A percentile compares a stretch with the other conserved stretches of the same genome.
Evolutionary conservation across 2,329 filamentous ascomycete species (phyloP).

Genomic region (Fragosphaeria purpurea): DNA sequence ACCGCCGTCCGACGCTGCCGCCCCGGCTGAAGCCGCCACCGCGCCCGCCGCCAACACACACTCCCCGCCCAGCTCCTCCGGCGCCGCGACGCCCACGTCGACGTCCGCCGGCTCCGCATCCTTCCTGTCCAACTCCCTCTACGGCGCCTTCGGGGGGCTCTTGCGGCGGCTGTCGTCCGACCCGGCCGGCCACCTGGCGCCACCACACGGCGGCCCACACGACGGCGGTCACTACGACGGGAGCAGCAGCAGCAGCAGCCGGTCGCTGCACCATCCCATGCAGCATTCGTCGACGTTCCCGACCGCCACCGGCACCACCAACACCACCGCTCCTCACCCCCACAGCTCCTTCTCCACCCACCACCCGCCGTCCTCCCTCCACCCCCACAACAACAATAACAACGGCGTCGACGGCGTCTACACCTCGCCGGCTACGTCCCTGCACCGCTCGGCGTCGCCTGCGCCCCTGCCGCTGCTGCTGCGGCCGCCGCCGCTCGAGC

Average conservation of each 20-base stretch:
- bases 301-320: background rate
- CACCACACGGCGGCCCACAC: background rate
- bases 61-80: constrained; percentile 8
- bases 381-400: background rate
- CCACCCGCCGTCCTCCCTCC: background rate
- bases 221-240: background rate
- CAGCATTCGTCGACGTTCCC: constrained; percentile 3
- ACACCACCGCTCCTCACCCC: background rate
- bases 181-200: constrained; percentile 20
- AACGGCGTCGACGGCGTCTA: constrained; percentile 19
- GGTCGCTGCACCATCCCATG: constrained; percentile 3
- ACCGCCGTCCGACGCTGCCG: too few relatives aligned
- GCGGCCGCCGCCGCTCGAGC: constrained; percentile 79
- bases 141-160: constrained; percentile 47
- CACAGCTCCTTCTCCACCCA: constrained; percentile 1
- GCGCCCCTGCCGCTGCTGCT: constrained; percentile 86
- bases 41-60: background rate
- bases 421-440: constrained; percentile 30
- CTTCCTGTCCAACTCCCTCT: constrained; percentile 23
- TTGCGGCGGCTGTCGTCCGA: constrained; percentile 57
- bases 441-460: constrained; percentile 54
- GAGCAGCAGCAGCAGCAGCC: constrained; percentile 5
- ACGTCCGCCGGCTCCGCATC: constrained; percentile 20
- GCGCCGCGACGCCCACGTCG: constrained; percentile 14
- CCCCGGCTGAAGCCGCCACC: background rate